Percentiles rank a stretch among this genome's conserved stretches.
These are phyloP conservation scores for Phytophthora megakarya DNA, from an alignment of 352 stramenopile species.

Conservation along the genomic window DNA sequence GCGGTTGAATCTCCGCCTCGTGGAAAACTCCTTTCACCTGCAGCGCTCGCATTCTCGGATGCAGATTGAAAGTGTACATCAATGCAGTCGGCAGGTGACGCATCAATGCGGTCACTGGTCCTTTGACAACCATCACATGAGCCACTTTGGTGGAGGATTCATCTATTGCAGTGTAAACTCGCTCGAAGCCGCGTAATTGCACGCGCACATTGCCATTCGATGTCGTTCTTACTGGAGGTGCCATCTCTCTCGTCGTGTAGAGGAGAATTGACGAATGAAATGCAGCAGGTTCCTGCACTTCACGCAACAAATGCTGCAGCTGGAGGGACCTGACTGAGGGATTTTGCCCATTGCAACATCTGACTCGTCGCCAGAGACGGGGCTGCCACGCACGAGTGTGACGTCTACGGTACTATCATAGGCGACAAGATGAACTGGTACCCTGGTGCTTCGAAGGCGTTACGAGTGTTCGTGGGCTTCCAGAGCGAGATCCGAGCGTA, in stretches of 20 bases:
- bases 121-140: constrained; percentile 34
- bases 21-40: constrained; percentile 31
- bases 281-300: constrained; percentile 5
- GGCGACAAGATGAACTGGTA: constrained; percentile 18
- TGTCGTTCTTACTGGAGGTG: constrained; percentile 8
- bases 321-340: too few relatives aligned
- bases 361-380: constrained; percentile 16
- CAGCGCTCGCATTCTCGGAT: constrained; percentile 42
- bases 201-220: constrained; percentile 23
- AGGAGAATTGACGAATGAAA: constrained; percentile 11
- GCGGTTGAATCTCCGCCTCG: constrained; percentile 35
- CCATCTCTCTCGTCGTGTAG: constrained; percentile 6
- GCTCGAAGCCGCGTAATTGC: constrained; percentile 37
- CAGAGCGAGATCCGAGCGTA: constrained; percentile 29
- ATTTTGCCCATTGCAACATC: too few relatives aligned
- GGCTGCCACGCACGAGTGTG: constrained; percentile 21
- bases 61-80: constrained; percentile 43
- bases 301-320: too few relatives aligned
- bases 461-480: constrained; percentile 34
- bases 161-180: constrained; percentile 35
- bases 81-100: constrained; percentile 28
- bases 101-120: constrained; percentile 8
- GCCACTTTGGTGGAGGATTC: constrained; percentile 32
- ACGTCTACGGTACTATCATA: constrained; percentile 21
- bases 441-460: constrained; percentile 15